A percentile compares a stretch with the other conserved stretches of the same genome.
Conservation (phyloP, 371 early-diverging fungal species). For the Polyrhizophydium stewartii region DNA sequence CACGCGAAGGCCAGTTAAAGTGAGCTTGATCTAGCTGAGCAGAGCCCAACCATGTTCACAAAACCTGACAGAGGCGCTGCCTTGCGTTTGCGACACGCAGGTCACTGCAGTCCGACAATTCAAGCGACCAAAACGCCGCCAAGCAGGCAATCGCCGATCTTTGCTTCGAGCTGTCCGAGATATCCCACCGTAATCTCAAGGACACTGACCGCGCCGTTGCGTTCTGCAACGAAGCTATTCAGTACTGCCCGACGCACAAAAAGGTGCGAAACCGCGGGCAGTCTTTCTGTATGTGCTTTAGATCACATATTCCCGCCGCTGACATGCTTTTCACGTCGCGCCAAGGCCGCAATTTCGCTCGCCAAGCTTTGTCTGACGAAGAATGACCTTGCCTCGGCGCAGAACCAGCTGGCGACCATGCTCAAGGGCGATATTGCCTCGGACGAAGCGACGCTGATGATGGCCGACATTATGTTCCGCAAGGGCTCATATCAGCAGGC, state of each 20-base stretch:
- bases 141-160: conserved; percentile 13
- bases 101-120: no score
- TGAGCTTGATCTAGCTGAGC: no score
- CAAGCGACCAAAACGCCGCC: no score
- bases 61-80: no score
- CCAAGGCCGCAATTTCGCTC: conserved; percentile 27
- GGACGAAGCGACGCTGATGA: conserved; percentile 37
- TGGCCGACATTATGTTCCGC: conserved; percentile 37
- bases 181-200: conserved; percentile 11
- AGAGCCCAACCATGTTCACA: no score
- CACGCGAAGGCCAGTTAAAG: conserved; percentile 13
- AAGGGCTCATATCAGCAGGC: conserved; percentile 28
- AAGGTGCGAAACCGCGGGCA: conserved; percentile 19
- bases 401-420: conserved; percentile 30
- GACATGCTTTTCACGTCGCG: no score
- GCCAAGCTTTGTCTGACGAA: conserved; percentile 22
- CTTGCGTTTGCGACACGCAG: no score
- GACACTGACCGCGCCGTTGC: conserved; percentile 26
- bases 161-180: conserved; percentile 29
- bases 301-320: background rate
- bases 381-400: conserved; percentile 32
- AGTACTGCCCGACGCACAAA: conserved; percentile 20
- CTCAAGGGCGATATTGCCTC: conserved; percentile 25
- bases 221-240: conserved; percentile 35
- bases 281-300: background rate